These are phyloP conservation scores for Urtica urens DNA, from an alignment of 306 rosid species.

Conservation along the genomic window DNA sequence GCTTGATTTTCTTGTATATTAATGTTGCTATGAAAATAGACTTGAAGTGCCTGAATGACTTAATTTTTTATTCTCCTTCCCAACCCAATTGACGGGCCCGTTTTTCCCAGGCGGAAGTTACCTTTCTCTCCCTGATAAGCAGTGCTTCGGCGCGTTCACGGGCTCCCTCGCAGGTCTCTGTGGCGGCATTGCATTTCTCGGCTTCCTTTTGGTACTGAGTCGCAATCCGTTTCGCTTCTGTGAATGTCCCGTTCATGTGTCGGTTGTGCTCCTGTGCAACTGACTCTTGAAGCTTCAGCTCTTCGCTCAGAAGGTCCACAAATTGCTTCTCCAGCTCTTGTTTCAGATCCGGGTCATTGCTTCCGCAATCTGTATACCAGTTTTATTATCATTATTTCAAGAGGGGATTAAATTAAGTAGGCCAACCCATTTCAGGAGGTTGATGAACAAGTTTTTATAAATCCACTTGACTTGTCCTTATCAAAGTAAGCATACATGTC, in stretches of 20 bases:
- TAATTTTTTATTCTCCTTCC: conserved; percentile 37
- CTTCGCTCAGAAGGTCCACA: conserved; percentile 84
- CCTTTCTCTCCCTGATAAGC: conserved; percentile 65
- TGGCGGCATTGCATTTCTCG: conserved; percentile 81
- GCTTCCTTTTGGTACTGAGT: conserved; percentile 94
- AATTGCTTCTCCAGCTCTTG: conserved; percentile 95
- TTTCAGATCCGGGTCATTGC: conserved; percentile 81
- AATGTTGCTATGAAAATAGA: conserved; percentile 20
- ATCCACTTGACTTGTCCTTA: too few relatives aligned
- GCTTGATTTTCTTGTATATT: conserved; percentile 33
- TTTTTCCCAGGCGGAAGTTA: conserved; percentile 59
- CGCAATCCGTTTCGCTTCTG: conserved; percentile 79
- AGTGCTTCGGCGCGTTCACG: conserved; percentile 66
- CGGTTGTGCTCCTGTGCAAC: conserved; percentile 58
- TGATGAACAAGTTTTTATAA: too few relatives aligned
- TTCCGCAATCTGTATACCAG: conserved; percentile 66
- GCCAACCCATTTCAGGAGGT: too few relatives aligned
- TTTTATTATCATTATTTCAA: too few relatives aligned
- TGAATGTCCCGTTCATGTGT: conserved; percentile 77
- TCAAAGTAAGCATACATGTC: too few relatives aligned
- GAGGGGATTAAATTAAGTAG: too few relatives aligned
- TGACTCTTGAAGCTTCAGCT: conserved; percentile 78
- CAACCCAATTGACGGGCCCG: conserved; percentile 92
- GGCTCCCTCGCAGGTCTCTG: conserved; percentile 93
- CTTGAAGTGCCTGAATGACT: conserved; percentile 10